A percentile compares a stretch with the other conserved stretches of the same genome.
These are phyloP conservation scores for Gonapodya prolifera DNA, from an alignment of 192 early-diverging fungal genomes.

Conservation along the genomic window DNA sequence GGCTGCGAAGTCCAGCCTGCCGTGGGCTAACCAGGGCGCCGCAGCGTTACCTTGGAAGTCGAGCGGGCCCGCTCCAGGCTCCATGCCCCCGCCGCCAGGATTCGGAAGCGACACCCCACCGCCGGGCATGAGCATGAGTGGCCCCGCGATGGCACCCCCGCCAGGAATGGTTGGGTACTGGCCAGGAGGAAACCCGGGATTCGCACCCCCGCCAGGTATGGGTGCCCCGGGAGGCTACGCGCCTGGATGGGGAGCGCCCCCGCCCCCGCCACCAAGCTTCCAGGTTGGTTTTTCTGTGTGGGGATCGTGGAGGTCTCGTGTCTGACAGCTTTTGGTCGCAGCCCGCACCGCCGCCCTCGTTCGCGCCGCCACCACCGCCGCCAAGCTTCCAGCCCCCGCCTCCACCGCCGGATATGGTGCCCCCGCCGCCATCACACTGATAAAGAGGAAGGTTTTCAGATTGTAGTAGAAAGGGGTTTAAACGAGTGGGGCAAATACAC, in stretches of 20 bases:
- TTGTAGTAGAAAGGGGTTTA: too few relatives aligned
- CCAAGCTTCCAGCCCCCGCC: slow-evolving; percentile 15
- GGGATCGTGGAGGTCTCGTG: background rate
- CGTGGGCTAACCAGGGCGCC: background rate
- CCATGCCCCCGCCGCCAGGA: background rate
- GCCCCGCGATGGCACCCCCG: background rate
- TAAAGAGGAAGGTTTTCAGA: too few relatives aligned
- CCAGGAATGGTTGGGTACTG: background rate
- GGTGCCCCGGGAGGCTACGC: background rate
- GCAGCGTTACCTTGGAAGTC: background rate
- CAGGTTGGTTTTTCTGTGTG: background rate
- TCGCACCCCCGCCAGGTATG: background rate
- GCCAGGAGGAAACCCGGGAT: background rate
- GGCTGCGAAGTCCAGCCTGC: slow-evolving; percentile 32
- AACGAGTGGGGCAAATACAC: too few relatives aligned
- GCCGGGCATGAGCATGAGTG: slow-evolving; percentile 5
- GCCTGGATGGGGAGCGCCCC: slow-evolving; percentile 4
- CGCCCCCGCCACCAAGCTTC: slow-evolving; percentile 8
- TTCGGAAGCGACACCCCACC: background rate
- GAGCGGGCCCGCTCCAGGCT: background rate
- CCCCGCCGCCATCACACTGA: slow-evolving; percentile 18
- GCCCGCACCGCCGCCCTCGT: background rate
- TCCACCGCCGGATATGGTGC: slow-evolving; percentile 12
- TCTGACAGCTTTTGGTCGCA: background rate
- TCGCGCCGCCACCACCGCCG: slow-evolving; percentile 14